These are phyloP conservation scores for Glaciozyma antarctica DNA, from an alignment of 768 basidiomycete species.

Conservation along the genomic window DNA sequence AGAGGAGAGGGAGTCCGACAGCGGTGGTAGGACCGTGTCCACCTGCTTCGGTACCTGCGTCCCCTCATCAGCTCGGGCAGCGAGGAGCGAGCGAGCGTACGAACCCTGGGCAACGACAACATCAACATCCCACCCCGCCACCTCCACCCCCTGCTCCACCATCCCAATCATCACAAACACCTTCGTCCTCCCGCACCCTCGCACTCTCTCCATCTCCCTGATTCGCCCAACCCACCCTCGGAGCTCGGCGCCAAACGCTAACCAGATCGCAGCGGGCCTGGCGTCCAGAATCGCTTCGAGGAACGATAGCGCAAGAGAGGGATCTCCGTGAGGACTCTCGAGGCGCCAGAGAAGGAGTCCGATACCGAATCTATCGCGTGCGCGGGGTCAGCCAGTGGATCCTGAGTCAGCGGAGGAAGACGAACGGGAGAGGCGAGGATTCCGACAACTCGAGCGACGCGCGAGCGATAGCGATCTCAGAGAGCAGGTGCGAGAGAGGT, in stretches of 20 bases:
- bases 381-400: background rate
- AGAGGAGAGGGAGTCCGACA: conserved; percentile 47
- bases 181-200: conserved; percentile 6
- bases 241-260: background rate
- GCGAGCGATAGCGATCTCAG: conserved; percentile 8
- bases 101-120: conserved; percentile 69
- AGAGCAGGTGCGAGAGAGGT: background rate
- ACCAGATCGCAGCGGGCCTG: background rate
- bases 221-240: background rate
- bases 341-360: conserved; percentile 66
- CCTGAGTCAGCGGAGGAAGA: background rate
- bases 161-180: conserved; percentile 60
- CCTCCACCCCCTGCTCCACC: conserved; percentile 52
- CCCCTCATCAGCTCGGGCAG: background rate
- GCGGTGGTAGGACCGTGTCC: conserved; percentile 54
- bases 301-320: background rate
- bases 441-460: background rate
- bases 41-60: conserved; percentile 64
- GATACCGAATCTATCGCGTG: conserved; percentile 49
- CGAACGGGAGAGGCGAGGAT: conserved; percentile 7
- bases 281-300: background rate
- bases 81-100: conserved; percentile 8
- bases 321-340: conserved; percentile 39
- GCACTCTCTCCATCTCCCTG: background rate
- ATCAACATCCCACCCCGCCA: conserved; percentile 63